Evolutionary conservation across 164 flowering plant species (phyloP).

Genomic region (Liriodendron chinense): DNA sequence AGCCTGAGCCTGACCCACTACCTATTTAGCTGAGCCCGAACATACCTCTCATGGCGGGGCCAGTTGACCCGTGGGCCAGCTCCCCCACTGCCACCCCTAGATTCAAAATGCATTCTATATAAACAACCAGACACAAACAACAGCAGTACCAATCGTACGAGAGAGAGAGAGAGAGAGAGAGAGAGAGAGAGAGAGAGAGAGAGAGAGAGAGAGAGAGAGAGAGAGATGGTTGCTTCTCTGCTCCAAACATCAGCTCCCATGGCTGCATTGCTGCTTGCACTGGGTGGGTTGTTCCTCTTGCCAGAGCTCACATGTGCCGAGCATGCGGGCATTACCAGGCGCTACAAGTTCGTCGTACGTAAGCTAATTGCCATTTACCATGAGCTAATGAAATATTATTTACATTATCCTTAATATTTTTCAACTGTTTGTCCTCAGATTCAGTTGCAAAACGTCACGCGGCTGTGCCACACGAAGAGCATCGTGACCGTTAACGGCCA

Average conservation of each 20-base stretch:
- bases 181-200: constrained; percentile 6
- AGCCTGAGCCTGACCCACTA: not conserved
- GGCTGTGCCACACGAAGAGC: constrained; percentile 67
- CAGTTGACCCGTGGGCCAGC: not conserved
- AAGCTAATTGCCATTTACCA: not conserved
- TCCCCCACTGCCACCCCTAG: not conserved
- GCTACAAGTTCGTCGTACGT: constrained; percentile 39
- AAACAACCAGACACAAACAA: not conserved
- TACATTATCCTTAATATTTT: not conserved
- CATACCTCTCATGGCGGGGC: too few relatives aligned
- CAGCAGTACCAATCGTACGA: not conserved
- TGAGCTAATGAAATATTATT: not conserved
- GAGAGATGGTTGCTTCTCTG: not conserved
- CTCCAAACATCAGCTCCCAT: not conserved
- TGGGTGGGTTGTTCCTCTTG: constrained; percentile 13
- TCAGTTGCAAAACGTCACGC: constrained; percentile 47
- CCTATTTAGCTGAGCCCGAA: not conserved
- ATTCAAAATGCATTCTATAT: not conserved
- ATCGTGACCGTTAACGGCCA: constrained; percentile 64
- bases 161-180: constrained; percentile 4
- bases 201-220: constrained; percentile 7
- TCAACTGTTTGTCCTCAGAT: constrained; percentile 32
- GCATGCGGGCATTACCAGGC: constrained; percentile 30
- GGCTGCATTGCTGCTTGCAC: not conserved
- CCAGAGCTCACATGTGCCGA: constrained; percentile 11